These are phyloP conservation scores for Arachis monticola DNA, from an alignment of 331 rosid species.

Conservation along the genomic window DNA sequence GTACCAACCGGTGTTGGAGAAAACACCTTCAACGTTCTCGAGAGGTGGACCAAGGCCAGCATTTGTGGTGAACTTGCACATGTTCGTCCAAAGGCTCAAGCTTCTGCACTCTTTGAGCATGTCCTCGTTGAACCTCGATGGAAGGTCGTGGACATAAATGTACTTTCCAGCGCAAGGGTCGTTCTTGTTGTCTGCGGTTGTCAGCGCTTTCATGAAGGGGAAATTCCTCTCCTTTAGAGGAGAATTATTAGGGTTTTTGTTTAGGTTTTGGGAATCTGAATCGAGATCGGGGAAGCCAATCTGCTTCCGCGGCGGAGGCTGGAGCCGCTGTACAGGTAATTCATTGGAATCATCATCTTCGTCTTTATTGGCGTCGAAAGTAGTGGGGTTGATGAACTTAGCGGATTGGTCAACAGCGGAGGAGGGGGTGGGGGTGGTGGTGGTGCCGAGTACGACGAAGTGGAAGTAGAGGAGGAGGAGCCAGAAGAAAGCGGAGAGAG, in stretches of 20 bases:
- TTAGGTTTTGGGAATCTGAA: background rate
- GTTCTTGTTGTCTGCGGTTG: slow-evolving; percentile 69
- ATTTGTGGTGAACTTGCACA: slow-evolving; percentile 94
- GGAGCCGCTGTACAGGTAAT: background rate
- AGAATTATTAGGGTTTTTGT: background rate
- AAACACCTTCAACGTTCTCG: slow-evolving; percentile 79
- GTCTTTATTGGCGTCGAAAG: slow-evolving; percentile 10
- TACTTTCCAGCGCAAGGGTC: slow-evolving; percentile 94
- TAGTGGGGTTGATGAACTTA: background rate
- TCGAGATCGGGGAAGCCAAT: slow-evolving; percentile 22
- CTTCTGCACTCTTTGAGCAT: slow-evolving; percentile 78
- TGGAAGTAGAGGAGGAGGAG: slow-evolving; percentile 75
- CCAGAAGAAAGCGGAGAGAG: slow-evolving; percentile 85
- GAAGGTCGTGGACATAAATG: slow-evolving; percentile 87
- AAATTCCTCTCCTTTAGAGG: slow-evolving; percentile 6
- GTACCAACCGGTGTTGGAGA: slow-evolving; percentile 85
- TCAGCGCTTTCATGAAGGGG: slow-evolving; percentile 65
- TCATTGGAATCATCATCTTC: slow-evolving; percentile 8
- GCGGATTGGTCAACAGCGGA: slow-evolving; percentile 43
- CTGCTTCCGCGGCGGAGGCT: slow-evolving; percentile 40
- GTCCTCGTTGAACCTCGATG: slow-evolving; percentile 85
- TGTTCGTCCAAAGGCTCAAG: slow-evolving; percentile 85
- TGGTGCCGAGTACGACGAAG: slow-evolving; percentile 63
- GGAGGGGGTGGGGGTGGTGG: background rate
- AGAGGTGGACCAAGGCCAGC: slow-evolving; percentile 96